phyloP scores from a whole-genome alignment of 306 rosid species.

The Dryas alaskensis region DNA sequence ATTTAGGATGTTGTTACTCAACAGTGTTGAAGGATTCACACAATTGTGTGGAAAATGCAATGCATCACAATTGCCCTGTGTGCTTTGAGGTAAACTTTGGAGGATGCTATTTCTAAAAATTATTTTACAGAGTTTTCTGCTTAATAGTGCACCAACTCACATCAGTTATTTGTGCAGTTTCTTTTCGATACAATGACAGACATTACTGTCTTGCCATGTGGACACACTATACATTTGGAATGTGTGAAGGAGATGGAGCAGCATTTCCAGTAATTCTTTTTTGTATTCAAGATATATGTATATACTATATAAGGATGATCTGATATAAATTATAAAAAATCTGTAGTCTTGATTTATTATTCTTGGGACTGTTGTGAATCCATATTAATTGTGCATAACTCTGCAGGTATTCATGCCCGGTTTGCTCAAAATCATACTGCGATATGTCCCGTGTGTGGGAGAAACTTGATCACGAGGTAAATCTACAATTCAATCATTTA shows the following conservation, averaged over 20 bases:
- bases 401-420: constrained; percentile 73
- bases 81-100: constrained; percentile 66
- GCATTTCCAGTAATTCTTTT: constrained; percentile 52
- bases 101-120: background rate
- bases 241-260: constrained; percentile 61
- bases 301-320: background rate
- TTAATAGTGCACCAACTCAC: constrained; percentile 13
- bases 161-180: constrained; percentile 45
- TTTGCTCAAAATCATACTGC: constrained; percentile 71
- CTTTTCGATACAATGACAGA: constrained; percentile 64
- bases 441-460: constrained; percentile 72
- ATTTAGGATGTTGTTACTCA: constrained; percentile 78
- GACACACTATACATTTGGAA: constrained; percentile 61
- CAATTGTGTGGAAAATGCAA: constrained; percentile 70
- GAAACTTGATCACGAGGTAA: constrained; percentile 61
- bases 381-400: constrained; percentile 3
- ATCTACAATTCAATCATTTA: background rate
- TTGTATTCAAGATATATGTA: background rate
- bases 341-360: constrained; percentile 1
- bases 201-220: constrained; percentile 67
- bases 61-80: constrained; percentile 87
- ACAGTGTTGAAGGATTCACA: constrained; percentile 54
- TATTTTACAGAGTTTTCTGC: background rate
- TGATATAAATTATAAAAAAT: background rate
- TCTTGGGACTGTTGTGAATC: background rate